Base-by-base conservation (phyloP, 352 stramenopile genomes). In the Globisporangium takayamanum region DNA sequence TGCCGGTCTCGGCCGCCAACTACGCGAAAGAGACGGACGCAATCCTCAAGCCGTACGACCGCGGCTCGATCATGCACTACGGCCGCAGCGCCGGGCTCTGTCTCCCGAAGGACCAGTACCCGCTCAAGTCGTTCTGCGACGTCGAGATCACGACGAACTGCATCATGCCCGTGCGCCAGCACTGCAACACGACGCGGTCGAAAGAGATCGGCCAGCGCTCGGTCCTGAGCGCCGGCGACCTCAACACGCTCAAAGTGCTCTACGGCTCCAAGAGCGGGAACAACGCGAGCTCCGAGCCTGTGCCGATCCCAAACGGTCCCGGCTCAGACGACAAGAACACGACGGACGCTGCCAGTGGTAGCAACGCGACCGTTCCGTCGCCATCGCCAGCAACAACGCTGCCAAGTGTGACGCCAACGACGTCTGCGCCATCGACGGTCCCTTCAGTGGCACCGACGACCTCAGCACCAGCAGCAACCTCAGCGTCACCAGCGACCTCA, bases 51-150 rank as follows among this genome's bases (percentile, higher is more conserved):
- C 66, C 76, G 49, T 92, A 92, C 59, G 79, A 92, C 59, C 71
- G 69, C 4, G 65, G 68, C 25, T 89, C 79, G 48, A 88, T 92
- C 67, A 92, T 92, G 81, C 81, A 92, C 66, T 92, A 92, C 44
- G 76, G 78, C 10, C 74, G 72, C 47, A 71, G 61, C 26, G 76
- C 75, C 0, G 81, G 77, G 0, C 68, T 92, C 10, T 92, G 81
- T 64, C 80, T 92, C 37, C 81, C 81, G 1, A 88, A 88, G 62
- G 65, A 78, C 20, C 59, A 84, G 41, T 85, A 88, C 50, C 69
- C 76, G 16, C 67, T 85, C 30, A 76, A 80, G 45, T 70, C 71
- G 5, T 92, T 87, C 50, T 92, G 81, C 55, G 76, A 84, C 53
- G 69, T 88, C 10, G 78, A 89, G 50, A 61, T 62, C 18, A 80